phyloP scores from a whole-genome alignment of 495 filamentous ascomycete genomes.

The Neurospora sp. region DNA sequence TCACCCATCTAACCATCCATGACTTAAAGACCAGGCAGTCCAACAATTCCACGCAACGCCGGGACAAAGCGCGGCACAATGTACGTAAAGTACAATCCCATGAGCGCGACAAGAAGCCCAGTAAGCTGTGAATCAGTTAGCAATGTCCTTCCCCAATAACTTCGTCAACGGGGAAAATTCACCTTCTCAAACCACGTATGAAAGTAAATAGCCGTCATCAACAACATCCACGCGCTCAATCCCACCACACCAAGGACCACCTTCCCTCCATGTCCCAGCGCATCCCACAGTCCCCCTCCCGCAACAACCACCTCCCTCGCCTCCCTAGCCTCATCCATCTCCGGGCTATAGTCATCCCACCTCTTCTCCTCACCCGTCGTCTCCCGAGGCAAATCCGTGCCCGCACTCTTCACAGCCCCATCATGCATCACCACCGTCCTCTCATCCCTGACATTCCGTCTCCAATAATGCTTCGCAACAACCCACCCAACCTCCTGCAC shows the following conservation, averaged over 20 bases:
- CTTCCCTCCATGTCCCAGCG: conserved; percentile 33
- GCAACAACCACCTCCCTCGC: conserved; percentile 17
- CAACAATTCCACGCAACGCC: conserved; percentile 53
- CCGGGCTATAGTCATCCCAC: neutral
- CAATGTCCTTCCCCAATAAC: neutral
- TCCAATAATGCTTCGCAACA: conserved; percentile 26
- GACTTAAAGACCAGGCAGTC: conserved; percentile 58
- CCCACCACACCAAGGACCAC: conserved; percentile 43
- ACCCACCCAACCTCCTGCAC: conserved; percentile 68
- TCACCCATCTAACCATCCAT: neutral
- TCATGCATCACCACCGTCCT: conserved; percentile 48
- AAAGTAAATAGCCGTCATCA: conserved; percentile 97
- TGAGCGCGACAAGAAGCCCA: conserved; percentile 59
- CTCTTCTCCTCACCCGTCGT: conserved; percentile 8
- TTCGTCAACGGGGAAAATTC: conserved; percentile 5
- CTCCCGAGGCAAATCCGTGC: conserved; percentile 16
- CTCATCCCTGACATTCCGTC: conserved; percentile 36
- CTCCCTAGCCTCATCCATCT: conserved; percentile 16
- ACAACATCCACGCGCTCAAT: conserved; percentile 83
- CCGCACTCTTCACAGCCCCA: conserved; percentile 45
- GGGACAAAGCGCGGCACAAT: conserved; percentile 61
- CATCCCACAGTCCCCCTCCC: conserved; percentile 11
- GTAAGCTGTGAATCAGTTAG: conserved; percentile 43
- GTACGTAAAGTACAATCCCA: conserved; percentile 62
- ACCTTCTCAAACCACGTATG: conserved; percentile 99